Evolutionary conservation across 169 alveolate species (phyloP).

Genomic region (Amoebophrya sp.): DNA sequence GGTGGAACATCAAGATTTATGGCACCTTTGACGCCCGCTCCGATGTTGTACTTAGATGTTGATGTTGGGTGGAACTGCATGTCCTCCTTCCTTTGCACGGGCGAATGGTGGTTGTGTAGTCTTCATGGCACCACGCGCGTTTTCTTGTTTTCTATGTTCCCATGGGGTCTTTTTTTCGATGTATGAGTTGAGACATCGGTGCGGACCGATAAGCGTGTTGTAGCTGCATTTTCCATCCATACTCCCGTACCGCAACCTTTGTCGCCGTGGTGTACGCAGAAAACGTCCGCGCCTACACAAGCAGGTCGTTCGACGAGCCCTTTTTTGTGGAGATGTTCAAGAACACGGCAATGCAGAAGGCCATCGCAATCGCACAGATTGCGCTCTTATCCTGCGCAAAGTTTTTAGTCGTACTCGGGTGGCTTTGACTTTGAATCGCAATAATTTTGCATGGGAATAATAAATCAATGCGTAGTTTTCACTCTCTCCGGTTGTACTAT

Average conservation of each 20-base stretch:
- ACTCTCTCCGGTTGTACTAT: neutral
- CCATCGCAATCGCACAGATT: conserved; percentile 40
- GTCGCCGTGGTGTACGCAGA: conserved; percentile 41
- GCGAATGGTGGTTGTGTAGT: no score
- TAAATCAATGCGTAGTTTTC: neutral
- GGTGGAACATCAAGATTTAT: no score
- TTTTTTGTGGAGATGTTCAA: conserved; percentile 34
- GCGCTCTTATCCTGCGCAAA: conserved; percentile 15
- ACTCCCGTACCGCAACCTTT: conserved; percentile 41
- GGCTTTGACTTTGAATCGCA: neutral
- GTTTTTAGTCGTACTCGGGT: neutral
- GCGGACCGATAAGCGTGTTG: neutral
- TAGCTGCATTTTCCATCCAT: no score
- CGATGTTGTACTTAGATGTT: no score
- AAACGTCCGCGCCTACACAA: conserved; percentile 44
- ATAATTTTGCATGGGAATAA: no score
- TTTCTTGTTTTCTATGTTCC: no score
- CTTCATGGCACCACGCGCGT: no score
- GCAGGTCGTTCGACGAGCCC: conserved; percentile 38
- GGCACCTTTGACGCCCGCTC: no score
- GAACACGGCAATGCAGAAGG: conserved; percentile 36
- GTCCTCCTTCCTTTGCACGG: no score
- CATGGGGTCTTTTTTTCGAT: no score
- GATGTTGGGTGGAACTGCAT: no score
- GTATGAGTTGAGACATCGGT: neutral